Base-by-base conservation (phyloP, 1,139 yeast genomes). In the Trichomonascaceae sp. region DNA sequence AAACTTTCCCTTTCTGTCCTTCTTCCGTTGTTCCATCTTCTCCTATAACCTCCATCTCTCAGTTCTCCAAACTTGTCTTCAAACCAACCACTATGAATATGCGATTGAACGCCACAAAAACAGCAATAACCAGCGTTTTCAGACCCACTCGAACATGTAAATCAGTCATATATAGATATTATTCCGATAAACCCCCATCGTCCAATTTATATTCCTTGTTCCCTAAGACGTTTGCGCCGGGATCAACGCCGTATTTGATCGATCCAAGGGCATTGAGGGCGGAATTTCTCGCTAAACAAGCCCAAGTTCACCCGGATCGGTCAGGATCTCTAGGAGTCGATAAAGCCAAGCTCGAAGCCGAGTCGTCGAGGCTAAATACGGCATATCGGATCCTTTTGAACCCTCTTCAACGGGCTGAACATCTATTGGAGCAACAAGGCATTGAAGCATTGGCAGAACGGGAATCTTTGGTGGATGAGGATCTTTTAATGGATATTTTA, bases 241-340 rank as follows among this genome's bases (percentile, higher is more conserved):
- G 86, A 0, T 60, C 66, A 2, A 84, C 83, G 27, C 69, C 80
- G 24, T 91, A 90, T 71, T 63, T 69, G 6, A 70, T 89, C 13
- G 82, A 87, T 61, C 65, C 74, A 10, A 73, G 76, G 53, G 65
- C 70, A 12, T 74, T 93, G 52, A 78, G 95, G 52, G 77, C 82
- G 55, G 99, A 93, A 66, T 91, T 83, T 66, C 74, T 96, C 49
- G 64, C 66, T 9, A 72, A 90, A 43, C 98, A 93, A 67, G 80
- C 87, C 43, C 74, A 77, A 57, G 78, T 81, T 52, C 99, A 91
- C 65, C 99, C 99, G 0, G 99, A 91, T 67, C 74, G 66, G 74
- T 52, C 71, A 70, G 57, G 76, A 72, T 57, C 63, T 18, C 54
- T 56, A 10, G 66, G 58, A 6, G 56, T 52, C 17, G 60, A 58